Evolutionary conservation across 352 stramenopile species (phyloP).

Genomic region (Pythium plurisporium): DNA sequence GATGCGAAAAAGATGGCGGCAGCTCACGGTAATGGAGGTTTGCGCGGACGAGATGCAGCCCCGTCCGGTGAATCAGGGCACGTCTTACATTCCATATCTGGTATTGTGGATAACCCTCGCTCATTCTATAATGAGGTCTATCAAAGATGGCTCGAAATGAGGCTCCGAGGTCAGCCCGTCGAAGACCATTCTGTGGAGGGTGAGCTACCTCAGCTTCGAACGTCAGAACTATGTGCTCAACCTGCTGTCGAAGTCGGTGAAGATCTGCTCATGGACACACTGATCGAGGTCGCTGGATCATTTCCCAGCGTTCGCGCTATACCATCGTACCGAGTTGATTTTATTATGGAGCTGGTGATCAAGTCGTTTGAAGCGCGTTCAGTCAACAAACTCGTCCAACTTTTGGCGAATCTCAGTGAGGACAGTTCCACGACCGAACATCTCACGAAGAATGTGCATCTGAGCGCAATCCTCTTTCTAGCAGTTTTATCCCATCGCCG

Average conservation of each 20-base stretch:
- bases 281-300: conserved; percentile 57
- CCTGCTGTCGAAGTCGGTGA: conserved; percentile 10
- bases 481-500: conserved; percentile 52
- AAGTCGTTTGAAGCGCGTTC: conserved; percentile 33
- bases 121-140: conserved; percentile 79
- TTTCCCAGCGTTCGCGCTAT: conserved; percentile 33
- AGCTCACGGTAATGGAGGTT: not conserved
- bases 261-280: conserved; percentile 59
- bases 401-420: conserved; percentile 51
- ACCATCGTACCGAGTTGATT: conserved; percentile 12
- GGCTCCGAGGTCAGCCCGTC: conserved; percentile 41
- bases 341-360: conserved; percentile 20
- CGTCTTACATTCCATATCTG: conserved; percentile 58
- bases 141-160: conserved; percentile 75
- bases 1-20: conserved; percentile 34
- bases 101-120: conserved; percentile 54
- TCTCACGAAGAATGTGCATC: conserved; percentile 48
- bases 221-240: conserved; percentile 15
- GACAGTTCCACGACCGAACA: conserved; percentile 33
- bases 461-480: conserved; percentile 64
- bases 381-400: conserved; percentile 60
- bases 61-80: conserved; percentile 22
- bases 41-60: not conserved
- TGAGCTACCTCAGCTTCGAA: conserved; percentile 5
- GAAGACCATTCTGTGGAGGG: conserved; percentile 14